Evolutionary conservation across 2,329 filamentous ascomycete genomes (phyloP), one percentile per base, ranked within the genome.

Genomic region (Xylariaceae sp.): DNA sequence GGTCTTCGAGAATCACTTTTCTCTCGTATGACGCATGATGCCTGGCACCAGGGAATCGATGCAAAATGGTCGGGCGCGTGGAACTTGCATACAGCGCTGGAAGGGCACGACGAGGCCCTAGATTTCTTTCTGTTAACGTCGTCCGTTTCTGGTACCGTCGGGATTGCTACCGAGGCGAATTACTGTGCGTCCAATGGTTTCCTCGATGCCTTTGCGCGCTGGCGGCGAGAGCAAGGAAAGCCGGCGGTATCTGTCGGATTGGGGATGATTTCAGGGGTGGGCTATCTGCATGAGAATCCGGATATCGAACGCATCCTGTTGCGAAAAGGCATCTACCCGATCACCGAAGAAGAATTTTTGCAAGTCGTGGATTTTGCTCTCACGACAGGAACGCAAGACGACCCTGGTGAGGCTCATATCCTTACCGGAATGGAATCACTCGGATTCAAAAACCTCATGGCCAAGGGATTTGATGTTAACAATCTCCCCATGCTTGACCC

Each of bases 161-260:
- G 70, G 0, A 63, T 54, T 0, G 56, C 68, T 1, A 67, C 63
- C 0, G 70, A 75, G 47, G 59, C 55, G 22, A 72, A 72, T 39
- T 75, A 75, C 44, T 66, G 63, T n/a, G 65, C 71, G 0, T 67
- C 65, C 2, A 74, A 74, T 51, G 61, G 57, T 8, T 74, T 68
- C 57, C 63, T 72, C 1, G 71, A 74, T 46, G 58, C 63, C 1
- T 66, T 72, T 30, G 63, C 67, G 0, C 44, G 61, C 1, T 66
- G 66, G 44, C 60, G 68, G 4, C 54, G 62, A 1, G 36, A 42
- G 3, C 59, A 61, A 1, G 68, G 67, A 1, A 61, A 67, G 1
- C 51, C 67, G 2, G 61, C 60, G 2, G 47, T 58, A 0, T 66
- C 67, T 0, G 18, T 70, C 0, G 64, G 62, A 1, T 43, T 70